Conservation (phyloP, 2,329 filamentous ascomycete genomes). For the Verticillium tricorpus region DNA sequence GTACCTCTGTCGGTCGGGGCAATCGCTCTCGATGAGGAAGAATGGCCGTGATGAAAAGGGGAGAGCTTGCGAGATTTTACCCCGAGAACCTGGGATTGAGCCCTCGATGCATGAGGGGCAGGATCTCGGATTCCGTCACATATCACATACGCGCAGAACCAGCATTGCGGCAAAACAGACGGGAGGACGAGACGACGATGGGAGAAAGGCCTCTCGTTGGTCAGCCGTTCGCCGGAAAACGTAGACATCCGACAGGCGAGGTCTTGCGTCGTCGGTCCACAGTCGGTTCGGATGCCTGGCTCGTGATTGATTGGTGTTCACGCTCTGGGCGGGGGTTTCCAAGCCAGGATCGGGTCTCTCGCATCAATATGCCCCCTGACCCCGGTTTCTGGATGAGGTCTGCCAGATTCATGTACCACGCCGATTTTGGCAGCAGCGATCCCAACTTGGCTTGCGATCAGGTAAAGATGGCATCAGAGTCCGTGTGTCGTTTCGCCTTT, state of each 20-base stretch:
- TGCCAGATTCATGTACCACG: neutral
- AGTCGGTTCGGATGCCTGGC: neutral
- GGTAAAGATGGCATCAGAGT: neutral
- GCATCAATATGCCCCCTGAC: neutral
- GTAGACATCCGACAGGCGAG: neutral
- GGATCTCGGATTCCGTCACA: neutral
- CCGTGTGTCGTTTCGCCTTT: neutral
- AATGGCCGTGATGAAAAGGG: slow-evolving; percentile 10
- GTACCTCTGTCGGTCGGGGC: slow-evolving; percentile 5
- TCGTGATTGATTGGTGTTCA: neutral
- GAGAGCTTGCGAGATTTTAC: slow-evolving; percentile 12
- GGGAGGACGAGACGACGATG: neutral
- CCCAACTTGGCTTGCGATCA: neutral
- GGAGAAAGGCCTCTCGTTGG: neutral
- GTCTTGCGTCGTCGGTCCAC: neutral
- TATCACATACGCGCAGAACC: neutral
- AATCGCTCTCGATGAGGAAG: slow-evolving; percentile 6
- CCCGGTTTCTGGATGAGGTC: neutral
- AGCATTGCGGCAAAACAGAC: neutral
- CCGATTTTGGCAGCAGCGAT: neutral
- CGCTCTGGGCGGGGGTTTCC: neutral
- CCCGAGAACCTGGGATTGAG: neutral
- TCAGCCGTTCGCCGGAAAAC: neutral
- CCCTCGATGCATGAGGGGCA: neutral
- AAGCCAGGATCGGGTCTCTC: neutral